These are phyloP conservation scores for Ustilago xerochloae DNA, from an alignment of 1,284 basidiomycete genomes.

Conservation along the genomic window DNA sequence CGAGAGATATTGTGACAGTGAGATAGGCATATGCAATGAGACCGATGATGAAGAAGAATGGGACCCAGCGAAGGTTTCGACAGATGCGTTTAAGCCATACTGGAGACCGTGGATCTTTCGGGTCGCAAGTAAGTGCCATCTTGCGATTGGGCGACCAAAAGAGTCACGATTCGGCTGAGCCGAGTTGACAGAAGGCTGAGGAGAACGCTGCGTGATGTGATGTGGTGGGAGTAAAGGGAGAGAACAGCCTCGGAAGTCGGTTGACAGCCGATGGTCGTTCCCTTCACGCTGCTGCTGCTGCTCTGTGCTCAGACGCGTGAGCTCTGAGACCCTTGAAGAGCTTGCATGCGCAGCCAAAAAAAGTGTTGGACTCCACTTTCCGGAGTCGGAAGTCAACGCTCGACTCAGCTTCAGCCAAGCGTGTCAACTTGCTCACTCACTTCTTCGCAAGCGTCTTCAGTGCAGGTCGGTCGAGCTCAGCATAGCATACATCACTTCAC, in stretches of 20 bases:
- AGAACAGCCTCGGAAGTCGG: constrained; percentile 1
- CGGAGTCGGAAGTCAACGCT: not conserved
- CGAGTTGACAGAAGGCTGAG: not conserved
- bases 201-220: not conserved
- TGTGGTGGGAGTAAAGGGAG: not conserved
- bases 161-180: not conserved
- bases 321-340: constrained; percentile 8
- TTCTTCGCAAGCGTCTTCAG: not conserved
- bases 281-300: not conserved
- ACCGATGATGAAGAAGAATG: constrained; percentile 43
- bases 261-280: constrained; percentile 13
- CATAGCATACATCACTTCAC: no score
- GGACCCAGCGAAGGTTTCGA: constrained; percentile 38
- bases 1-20: constrained; percentile 40
- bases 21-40: constrained; percentile 47
- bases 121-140: constrained; percentile 49
- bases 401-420: constrained; percentile 17
- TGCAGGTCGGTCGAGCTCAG: not conserved
- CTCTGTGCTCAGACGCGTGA: constrained; percentile 18
- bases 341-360: not conserved
- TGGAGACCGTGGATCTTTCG: constrained; percentile 35
- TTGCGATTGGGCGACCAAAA: not conserved
- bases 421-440: not conserved
- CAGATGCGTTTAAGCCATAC: constrained; percentile 21
- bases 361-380: constrained; percentile 31